Conservation (phyloP, 2,329 filamentous ascomycete species). For the Dothistroma pini region DNA sequence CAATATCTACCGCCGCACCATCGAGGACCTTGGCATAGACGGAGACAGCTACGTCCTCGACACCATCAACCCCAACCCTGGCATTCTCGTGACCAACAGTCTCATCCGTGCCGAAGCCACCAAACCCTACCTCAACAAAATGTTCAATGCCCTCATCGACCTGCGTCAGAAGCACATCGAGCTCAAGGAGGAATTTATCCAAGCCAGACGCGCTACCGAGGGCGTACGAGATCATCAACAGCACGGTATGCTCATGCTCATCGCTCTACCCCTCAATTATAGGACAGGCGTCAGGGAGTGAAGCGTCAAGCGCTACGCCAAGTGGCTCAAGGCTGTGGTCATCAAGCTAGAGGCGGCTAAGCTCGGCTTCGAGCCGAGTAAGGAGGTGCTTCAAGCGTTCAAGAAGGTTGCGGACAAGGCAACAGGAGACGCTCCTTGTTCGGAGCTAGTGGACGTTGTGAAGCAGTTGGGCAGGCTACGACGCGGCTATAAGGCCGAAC, state of each 20-base stretch:
- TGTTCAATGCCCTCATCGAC: not conserved
- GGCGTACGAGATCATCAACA: not conserved
- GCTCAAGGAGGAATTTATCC: not conserved
- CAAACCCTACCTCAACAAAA: not conserved
- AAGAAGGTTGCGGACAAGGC: not conserved
- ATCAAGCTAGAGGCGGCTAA: not conserved
- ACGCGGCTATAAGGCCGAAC: no score
- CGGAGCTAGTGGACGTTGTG: no score
- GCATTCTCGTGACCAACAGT: not conserved
- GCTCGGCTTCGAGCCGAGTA: not conserved
- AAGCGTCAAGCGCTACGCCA: not conserved
- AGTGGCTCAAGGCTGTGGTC: not conserved
- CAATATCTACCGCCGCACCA: no score
- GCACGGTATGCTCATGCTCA: not conserved
- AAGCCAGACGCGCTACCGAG: not conserved
- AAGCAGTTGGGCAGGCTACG: no score
- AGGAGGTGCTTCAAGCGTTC: not conserved
- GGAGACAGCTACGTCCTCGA: no score
- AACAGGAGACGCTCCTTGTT: no score
- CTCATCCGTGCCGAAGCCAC: not conserved
- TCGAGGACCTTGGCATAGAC: no score
- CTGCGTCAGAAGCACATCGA: not conserved
- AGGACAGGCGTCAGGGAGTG: not conserved
- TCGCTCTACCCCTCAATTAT: not conserved
- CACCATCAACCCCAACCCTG: no score